Conservation (phyloP, 768 basidiomycete genomes). For the Leccinum fibrillosum region DNA sequence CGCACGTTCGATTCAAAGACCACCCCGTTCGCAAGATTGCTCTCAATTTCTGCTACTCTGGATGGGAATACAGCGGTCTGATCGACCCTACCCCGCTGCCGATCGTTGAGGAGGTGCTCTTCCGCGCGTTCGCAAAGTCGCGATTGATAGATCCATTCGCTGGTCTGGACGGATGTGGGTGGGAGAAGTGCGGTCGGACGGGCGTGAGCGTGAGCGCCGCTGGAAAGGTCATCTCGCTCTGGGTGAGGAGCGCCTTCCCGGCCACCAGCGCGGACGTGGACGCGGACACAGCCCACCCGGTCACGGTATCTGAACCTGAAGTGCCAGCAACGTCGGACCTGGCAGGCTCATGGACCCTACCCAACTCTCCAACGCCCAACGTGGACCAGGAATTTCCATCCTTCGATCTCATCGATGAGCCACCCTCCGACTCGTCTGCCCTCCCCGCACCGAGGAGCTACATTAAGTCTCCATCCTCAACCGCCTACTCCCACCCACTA, state of each 20-base stretch:
- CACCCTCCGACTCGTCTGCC: constrained; percentile 33
- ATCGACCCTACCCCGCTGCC: constrained; percentile 65
- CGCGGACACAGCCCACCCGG: no score
- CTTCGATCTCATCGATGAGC: constrained; percentile 37
- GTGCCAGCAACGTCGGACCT: not conserved
- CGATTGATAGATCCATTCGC: constrained; percentile 70
- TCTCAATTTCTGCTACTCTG: constrained; percentile 88
- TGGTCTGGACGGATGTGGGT: constrained; percentile 58
- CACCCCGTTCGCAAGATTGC: constrained; percentile 88
- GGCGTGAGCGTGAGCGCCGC: constrained; percentile 94
- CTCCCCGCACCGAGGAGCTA: constrained; percentile 47
- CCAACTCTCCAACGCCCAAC: constrained; percentile 2
- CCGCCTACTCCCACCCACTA: constrained; percentile 81
- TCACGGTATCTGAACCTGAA: not conserved
- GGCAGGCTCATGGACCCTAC: not conserved
- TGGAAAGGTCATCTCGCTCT: constrained; percentile 90
- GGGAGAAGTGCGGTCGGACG: constrained; percentile 72
- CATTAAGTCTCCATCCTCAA: constrained; percentile 82
- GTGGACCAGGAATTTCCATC: constrained; percentile 18
- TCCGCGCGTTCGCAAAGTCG: constrained; percentile 73
- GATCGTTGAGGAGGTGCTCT: constrained; percentile 88
- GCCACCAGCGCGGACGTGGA: not conserved
- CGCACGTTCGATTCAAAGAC: constrained; percentile 61
- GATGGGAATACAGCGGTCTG: constrained; percentile 89
- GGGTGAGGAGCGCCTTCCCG: constrained; percentile 72